Evolutionary conservation across 2,329 filamentous ascomycete genomes (phyloP).

Genomic region (Hypoxylon sp.): DNA sequence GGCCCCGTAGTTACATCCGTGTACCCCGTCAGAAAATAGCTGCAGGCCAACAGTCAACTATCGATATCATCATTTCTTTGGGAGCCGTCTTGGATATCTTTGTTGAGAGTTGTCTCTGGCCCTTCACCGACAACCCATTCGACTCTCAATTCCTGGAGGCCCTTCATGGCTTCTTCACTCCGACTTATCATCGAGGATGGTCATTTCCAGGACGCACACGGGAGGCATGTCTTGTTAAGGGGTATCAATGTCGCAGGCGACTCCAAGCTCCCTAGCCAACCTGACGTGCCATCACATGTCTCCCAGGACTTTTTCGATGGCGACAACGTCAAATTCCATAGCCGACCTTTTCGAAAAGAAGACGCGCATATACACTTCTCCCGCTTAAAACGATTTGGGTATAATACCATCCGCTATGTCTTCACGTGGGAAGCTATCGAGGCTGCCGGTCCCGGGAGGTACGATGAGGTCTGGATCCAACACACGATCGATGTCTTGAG

Average conservation of each 20-base stretch:
- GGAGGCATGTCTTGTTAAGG: conserved; percentile 88
- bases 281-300: conserved; percentile 85
- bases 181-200: conserved; percentile 87
- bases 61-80: not conserved
- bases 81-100: conserved; percentile 6
- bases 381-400: conserved; percentile 88
- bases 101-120: conserved; percentile 8
- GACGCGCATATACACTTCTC: conserved; percentile 91
- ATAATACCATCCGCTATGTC: conserved; percentile 95
- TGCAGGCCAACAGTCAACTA: conserved; percentile 5
- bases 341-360: conserved; percentile 84
- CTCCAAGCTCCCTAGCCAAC: conserved; percentile 87
- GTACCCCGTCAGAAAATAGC: conserved; percentile 24
- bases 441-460: conserved; percentile 87
- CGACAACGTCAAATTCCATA: conserved; percentile 90
- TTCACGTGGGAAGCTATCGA: conserved; percentile 99
- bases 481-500: conserved; percentile 90
- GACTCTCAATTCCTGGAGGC: conserved; percentile 5
- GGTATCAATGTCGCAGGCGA: conserved; percentile 96
- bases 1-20: conserved; percentile 28
- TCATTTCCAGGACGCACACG: conserved; percentile 84
- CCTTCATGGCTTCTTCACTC: conserved; percentile 75
- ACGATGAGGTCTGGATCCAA: conserved; percentile 93
- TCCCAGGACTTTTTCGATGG: conserved; percentile 89
- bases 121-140: not conserved